These are phyloP conservation scores for Amylostereum areolatum DNA, from an alignment of 1,284 basidiomycete species.

Conservation along the genomic window DNA sequence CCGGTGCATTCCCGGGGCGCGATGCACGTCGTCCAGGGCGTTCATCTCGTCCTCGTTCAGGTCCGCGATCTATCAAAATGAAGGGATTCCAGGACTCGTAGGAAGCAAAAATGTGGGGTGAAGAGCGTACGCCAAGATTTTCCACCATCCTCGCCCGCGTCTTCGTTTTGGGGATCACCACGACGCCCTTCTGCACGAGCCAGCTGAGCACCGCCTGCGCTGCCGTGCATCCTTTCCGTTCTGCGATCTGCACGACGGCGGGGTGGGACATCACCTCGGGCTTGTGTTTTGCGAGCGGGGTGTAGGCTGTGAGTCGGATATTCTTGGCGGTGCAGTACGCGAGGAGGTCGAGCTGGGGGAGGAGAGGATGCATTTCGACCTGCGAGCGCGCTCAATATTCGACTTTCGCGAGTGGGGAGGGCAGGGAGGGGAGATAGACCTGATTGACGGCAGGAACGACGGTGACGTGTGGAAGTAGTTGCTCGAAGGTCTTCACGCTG, in stretches of 20 bases:
- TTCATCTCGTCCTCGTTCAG: slow-evolving; percentile 23
- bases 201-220: slow-evolving; percentile 39
- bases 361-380: slow-evolving; percentile 36
- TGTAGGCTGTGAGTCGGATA: slow-evolving; percentile 55
- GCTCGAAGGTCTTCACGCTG: slow-evolving; percentile 30
- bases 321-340: slow-evolving; percentile 43
- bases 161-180: slow-evolving; percentile 34
- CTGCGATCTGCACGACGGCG: slow-evolving; percentile 32
- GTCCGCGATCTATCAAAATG: slow-evolving; percentile 18
- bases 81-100: too few relatives aligned
- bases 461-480: slow-evolving; percentile 24
- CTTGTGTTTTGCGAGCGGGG: too few relatives aligned
- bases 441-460: neutral
- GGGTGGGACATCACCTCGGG: slow-evolving; percentile 23
- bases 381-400: too few relatives aligned
- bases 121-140: slow-evolving; percentile 37
- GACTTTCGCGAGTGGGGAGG: too few relatives aligned
- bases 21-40: slow-evolving; percentile 4
- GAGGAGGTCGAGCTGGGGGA: slow-evolving; percentile 45
- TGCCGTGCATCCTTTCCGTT: slow-evolving; percentile 31
- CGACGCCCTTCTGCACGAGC: slow-evolving; percentile 30
- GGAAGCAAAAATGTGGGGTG: slow-evolving; percentile 15
- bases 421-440: too few relatives aligned
- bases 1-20: slow-evolving; percentile 4
- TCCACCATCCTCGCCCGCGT: too few relatives aligned